Evolutionary conservation across 2,329 filamentous ascomycete species (phyloP).

Genomic region (Purpureocillium lavendulum): DNA sequence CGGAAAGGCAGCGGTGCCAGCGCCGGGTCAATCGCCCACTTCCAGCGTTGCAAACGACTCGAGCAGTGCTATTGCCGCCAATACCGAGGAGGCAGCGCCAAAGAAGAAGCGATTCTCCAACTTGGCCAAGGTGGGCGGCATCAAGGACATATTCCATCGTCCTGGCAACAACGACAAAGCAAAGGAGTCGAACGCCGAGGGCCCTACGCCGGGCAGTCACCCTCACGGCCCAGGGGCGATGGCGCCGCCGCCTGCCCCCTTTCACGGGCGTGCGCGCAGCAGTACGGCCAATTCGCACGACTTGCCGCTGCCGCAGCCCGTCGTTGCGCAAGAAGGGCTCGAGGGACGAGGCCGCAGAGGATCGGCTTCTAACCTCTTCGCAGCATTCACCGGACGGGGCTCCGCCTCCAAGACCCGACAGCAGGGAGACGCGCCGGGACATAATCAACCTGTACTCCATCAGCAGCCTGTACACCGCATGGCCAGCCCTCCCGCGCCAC

Average conservation of each 20-base stretch:
- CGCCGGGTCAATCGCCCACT: slow-evolving; percentile 13
- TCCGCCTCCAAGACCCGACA: slow-evolving; percentile 10
- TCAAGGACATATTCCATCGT: slow-evolving; percentile 18
- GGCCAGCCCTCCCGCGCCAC: too few relatives aligned
- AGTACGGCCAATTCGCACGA: slow-evolving; percentile 13
- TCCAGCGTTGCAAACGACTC: slow-evolving; percentile 14
- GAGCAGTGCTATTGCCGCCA: slow-evolving; percentile 3
- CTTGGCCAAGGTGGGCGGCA: slow-evolving; percentile 20
- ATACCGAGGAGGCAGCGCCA: slow-evolving; percentile 5
- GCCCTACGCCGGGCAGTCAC: background rate
- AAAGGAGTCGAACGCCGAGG: background rate
- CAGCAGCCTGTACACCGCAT: background rate
- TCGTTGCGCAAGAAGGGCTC: slow-evolving; percentile 2
- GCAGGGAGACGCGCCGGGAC: slow-evolving; percentile 3
- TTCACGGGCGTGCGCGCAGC: slow-evolving; percentile 11
- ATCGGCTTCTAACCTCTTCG: slow-evolving; percentile 20
- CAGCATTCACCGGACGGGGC: slow-evolving; percentile 17
- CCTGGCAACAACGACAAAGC: slow-evolving; percentile 9
- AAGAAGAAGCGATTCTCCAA: slow-evolving; percentile 39
- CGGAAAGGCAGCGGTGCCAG: slow-evolving; percentile 9
- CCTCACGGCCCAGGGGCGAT: background rate
- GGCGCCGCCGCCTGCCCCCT: slow-evolving; percentile 8
- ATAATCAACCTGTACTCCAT: background rate
- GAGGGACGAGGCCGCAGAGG: slow-evolving; percentile 18
- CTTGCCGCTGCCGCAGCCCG: slow-evolving; percentile 9